Evolutionary conservation across 306 rosid species (phyloP).

Genomic region (Ochetophila trinervis): DNA sequence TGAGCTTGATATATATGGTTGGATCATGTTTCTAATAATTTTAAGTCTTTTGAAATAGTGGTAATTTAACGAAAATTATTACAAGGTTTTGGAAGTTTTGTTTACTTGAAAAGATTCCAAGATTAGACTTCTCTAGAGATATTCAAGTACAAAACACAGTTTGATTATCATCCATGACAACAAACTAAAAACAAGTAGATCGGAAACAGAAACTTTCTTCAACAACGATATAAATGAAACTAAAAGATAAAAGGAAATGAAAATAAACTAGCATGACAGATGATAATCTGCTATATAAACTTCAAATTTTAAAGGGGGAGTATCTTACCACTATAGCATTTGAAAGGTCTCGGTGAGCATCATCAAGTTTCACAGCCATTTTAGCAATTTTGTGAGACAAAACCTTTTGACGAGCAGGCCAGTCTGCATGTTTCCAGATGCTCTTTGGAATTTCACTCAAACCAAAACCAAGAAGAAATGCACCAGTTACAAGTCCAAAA

Average conservation of each 20-base stretch:
- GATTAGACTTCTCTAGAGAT: too few relatives aligned
- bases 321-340: slow-evolving; percentile 69
- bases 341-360: slow-evolving; percentile 84
- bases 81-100: too few relatives aligned
- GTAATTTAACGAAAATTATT: too few relatives aligned
- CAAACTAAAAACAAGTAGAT: too few relatives aligned
- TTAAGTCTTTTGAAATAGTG: too few relatives aligned
- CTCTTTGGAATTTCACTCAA: slow-evolving; percentile 84
- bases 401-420: slow-evolving; percentile 80
- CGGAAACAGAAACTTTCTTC: too few relatives aligned
- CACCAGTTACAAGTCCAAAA: slow-evolving; percentile 92
- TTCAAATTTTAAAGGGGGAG: neutral
- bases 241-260: neutral
- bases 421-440: slow-evolving; percentile 76
- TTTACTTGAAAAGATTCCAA: too few relatives aligned
- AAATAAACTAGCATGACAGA: slow-evolving; percentile 17
- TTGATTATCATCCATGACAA: too few relatives aligned
- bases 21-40: too few relatives aligned
- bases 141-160: too few relatives aligned
- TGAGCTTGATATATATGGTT: too few relatives aligned
- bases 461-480: slow-evolving; percentile 94
- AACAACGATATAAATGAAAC: too few relatives aligned
- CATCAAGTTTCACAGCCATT: slow-evolving; percentile 85
- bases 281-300: neutral
- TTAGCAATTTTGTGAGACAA: slow-evolving; percentile 88